Percentiles rank a stretch among this genome's conserved stretches.
These are phyloP conservation scores for Ophiostoma ips DNA, from an alignment of 2,329 filamentous ascomycete species.

Conservation along the genomic window DNA sequence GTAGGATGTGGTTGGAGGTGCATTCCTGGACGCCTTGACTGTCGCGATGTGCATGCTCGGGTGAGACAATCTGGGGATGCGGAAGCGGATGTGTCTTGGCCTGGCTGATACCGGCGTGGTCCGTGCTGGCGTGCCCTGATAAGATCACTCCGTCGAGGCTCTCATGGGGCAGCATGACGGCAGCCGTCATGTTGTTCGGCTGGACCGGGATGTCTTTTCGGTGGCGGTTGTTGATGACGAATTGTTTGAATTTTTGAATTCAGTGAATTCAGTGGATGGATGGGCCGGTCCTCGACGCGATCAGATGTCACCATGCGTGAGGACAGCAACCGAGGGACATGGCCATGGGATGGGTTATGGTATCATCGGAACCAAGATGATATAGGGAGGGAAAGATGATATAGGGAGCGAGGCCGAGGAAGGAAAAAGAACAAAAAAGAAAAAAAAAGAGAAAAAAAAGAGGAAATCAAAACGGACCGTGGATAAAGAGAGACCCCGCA, in stretches of 20 bases:
- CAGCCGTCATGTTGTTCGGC: too few species aligned
- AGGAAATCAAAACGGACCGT: not conserved
- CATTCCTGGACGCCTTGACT: too few species aligned
- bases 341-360: not conserved
- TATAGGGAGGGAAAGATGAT: not conserved
- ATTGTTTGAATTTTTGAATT: too few species aligned
- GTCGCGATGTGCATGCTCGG: too few species aligned
- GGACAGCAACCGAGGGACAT: not conserved
- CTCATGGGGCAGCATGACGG: not conserved
- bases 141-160: not conserved
- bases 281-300: not conserved
- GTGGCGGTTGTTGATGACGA: too few species aligned
- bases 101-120: not conserved
- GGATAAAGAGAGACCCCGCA: not conserved
- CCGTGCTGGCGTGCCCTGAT: not conserved
- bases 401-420: not conserved
- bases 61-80: too few species aligned
- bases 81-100: too few species aligned
- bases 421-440: not conserved
- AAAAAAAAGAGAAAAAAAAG: not conserved
- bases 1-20: too few species aligned
- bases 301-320: not conserved
- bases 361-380: not conserved
- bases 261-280: too few species aligned
- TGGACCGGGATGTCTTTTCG: too few species aligned